These are phyloP conservation scores for Scutellaria baicalensis DNA, from an alignment of 257 asterid genomes.

Conservation along the genomic window DNA sequence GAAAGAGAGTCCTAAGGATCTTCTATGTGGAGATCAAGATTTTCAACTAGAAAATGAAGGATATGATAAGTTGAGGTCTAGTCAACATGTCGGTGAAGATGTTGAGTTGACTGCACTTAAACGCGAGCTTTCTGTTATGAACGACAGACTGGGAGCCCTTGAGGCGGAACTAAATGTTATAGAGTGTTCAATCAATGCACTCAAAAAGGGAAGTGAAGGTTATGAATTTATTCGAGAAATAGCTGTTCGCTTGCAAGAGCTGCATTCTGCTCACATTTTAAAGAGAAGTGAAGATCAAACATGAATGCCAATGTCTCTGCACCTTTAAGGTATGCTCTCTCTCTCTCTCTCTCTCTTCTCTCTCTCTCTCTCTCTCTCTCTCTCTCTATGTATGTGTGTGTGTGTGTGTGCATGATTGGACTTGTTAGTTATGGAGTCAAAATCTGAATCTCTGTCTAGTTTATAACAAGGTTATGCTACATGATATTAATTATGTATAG, in stretches of 20 bases:
- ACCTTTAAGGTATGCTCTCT: conserved; percentile 23
- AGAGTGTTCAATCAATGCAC: conserved; percentile 38
- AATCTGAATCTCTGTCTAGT: background rate
- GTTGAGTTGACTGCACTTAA: conserved; percentile 23
- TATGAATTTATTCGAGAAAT: conserved; percentile 33
- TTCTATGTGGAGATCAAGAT: conserved; percentile 1
- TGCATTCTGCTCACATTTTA: conserved; percentile 22
- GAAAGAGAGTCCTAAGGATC: conserved; percentile 9
- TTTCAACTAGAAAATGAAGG: conserved; percentile 9
- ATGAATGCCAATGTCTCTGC: background rate
- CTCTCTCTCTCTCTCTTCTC: background rate
- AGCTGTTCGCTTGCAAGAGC: conserved; percentile 36
- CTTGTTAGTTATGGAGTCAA: background rate
- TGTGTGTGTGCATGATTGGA: background rate
- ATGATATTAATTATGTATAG: background rate
- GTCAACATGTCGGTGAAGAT: conserved; percentile 5
- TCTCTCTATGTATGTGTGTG: background rate
- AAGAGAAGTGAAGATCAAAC: conserved; percentile 11
- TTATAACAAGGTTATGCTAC: background rate
- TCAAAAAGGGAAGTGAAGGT: conserved; percentile 43
- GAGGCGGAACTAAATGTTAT: conserved; percentile 43
- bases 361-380: background rate
- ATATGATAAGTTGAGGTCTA: conserved; percentile 6
- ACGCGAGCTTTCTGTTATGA: conserved; percentile 35
- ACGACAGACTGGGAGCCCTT: conserved; percentile 33